These are phyloP conservation scores for Colletotrichum sidae DNA, from an alignment of 2,329 filamentous ascomycete species.

Conservation along the genomic window DNA sequence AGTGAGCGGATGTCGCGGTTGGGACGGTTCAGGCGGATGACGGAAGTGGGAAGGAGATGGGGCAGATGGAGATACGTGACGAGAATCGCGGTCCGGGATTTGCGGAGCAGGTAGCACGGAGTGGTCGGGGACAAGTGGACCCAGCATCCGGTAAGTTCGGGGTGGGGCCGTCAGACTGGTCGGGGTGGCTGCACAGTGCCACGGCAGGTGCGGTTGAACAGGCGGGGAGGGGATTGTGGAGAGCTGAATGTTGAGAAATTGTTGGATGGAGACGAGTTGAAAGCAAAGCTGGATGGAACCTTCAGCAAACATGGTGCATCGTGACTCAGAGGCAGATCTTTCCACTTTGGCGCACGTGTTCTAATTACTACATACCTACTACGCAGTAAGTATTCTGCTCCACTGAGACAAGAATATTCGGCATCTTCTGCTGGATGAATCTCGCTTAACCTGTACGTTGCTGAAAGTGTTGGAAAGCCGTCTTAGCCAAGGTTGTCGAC, in stretches of 20 bases:
- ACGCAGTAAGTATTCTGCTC: no score
- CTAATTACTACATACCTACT: no score
- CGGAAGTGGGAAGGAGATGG: background rate
- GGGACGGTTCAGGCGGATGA: constrained; percentile 2
- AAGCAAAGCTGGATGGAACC: no score
- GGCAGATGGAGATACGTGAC: background rate
- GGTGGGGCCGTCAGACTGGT: no score
- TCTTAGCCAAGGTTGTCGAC: constrained; percentile 19
- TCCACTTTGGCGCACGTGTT: no score
- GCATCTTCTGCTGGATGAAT: no score
- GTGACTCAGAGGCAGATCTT: no score
- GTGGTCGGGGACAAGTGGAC: constrained; percentile 21
- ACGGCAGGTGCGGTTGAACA: background rate
- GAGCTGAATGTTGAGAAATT: constrained; percentile 6
- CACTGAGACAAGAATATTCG: no score
- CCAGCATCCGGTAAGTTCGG: background rate
- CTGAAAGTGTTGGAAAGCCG: background rate
- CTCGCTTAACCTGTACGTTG: no score
- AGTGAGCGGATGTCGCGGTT: constrained; percentile 12
- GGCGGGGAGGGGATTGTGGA: background rate
- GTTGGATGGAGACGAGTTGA: background rate
- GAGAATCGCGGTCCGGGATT: background rate
- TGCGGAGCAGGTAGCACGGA: background rate
- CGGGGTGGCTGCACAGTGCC: constrained; percentile 10
- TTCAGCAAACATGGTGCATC: no score